Conservation (phyloP, 2,329 filamentous ascomycete genomes). For the Teratosphaeria gauchensis region DNA sequence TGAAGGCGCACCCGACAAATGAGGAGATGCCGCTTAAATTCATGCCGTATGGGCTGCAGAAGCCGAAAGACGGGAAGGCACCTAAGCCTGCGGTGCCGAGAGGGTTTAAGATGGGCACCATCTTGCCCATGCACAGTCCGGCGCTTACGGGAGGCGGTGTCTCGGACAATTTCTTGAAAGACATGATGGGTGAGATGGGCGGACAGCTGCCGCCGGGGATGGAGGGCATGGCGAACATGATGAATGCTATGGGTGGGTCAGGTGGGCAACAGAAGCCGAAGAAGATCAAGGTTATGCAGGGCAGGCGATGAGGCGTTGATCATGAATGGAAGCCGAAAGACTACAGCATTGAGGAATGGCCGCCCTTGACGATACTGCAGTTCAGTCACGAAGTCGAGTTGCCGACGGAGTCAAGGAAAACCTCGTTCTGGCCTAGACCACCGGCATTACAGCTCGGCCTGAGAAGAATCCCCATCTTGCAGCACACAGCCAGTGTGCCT, state of each 20-base stretch:
- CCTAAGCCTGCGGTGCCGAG: conserved; percentile 55
- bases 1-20: conserved; percentile 68
- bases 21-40: conserved; percentile 61
- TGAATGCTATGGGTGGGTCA: conserved; percentile 4
- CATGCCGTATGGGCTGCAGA: conserved; percentile 63
- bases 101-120: conserved; percentile 81
- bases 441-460: neutral
- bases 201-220: conserved; percentile 23
- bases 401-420: too few species aligned
- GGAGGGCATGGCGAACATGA: conserved; percentile 21
- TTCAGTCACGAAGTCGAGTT: neutral
- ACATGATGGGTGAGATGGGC: conserved; percentile 91
- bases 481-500: neutral
- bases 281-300: conserved; percentile 1
- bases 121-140: conserved; percentile 78
- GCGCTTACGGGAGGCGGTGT: conserved; percentile 89
- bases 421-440: neutral
- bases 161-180: conserved; percentile 87
- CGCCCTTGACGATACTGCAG: neutral
- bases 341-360: neutral
- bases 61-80: conserved; percentile 43
- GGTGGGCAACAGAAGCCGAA: conserved; percentile 1
- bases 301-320: neutral
- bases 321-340: neutral
- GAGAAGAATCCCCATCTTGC: neutral